Evolutionary conservation across 163 green algal species (phyloP).

Genomic region (Scenedesmus sp.): DNA sequence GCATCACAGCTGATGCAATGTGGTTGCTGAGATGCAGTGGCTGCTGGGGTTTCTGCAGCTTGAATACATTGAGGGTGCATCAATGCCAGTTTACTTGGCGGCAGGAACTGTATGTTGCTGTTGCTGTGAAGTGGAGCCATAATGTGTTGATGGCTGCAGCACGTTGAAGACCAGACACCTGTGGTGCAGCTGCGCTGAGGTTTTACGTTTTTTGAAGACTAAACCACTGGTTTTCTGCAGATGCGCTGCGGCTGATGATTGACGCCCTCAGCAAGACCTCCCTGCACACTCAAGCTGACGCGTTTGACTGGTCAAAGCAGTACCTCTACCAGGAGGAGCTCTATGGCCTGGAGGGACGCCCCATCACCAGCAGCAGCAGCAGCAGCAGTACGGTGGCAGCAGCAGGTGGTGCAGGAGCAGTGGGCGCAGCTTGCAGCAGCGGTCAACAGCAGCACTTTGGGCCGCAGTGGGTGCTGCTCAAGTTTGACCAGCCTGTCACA

Average conservation of each 20-base stretch:
- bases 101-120: too few relatives aligned
- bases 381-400: not conserved
- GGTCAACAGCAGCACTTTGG: constrained; percentile 65
- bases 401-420: constrained; percentile 15
- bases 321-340: constrained; percentile 69
- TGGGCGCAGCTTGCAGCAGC: not conserved
- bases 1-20: not conserved
- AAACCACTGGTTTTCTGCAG: not conserved
- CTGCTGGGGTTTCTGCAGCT: not conserved
- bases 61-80: too few relatives aligned
- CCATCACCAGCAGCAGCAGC: constrained; percentile 13
- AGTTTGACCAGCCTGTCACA: constrained; percentile 88
- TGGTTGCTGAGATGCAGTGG: too few relatives aligned
- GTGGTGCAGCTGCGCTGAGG: too few relatives aligned
- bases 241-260: constrained; percentile 46
- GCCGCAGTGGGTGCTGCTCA: constrained; percentile 84
- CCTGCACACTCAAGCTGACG: not conserved
- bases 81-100: too few relatives aligned
- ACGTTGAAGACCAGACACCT: too few relatives aligned
- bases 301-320: constrained; percentile 51
- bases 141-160: too few relatives aligned
- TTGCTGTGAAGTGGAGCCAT: too few relatives aligned
- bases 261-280: constrained; percentile 24
- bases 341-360: constrained; percentile 67
- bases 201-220: too few relatives aligned